phyloP scores from a whole-genome alignment of 2,329 filamentous ascomycete species.

The Aureobasidium namibiae region DNA sequence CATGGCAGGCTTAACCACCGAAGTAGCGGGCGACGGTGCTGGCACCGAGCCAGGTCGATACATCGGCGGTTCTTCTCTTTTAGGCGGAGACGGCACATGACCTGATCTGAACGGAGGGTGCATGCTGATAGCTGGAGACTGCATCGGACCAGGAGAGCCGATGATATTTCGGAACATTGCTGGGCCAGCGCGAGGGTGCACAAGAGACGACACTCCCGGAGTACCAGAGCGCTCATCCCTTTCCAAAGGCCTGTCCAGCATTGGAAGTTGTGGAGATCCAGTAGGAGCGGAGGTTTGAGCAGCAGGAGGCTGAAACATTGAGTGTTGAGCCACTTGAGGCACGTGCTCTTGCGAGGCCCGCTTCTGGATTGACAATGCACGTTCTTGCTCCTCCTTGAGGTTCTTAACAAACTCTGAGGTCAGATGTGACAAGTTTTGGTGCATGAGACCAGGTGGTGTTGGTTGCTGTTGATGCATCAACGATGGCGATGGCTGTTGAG shows the following conservation, averaged over 20 bases:
- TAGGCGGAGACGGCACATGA: constrained; percentile 23
- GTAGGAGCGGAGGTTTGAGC: background rate
- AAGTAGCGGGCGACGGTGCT: constrained; percentile 17
- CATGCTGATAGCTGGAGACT: constrained; percentile 9
- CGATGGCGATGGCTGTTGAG: background rate
- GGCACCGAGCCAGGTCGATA: constrained; percentile 23
- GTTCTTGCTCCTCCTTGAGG: constrained; percentile 25
- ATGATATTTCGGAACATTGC: constrained; percentile 15
- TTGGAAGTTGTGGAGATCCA: constrained; percentile 4
- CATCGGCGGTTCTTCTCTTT: constrained; percentile 19
- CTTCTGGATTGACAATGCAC: constrained; percentile 22
- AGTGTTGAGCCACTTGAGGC: constrained; percentile 12
- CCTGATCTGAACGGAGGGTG: constrained; percentile 14
- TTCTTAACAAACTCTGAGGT: constrained; percentile 16
- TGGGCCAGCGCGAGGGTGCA: constrained; percentile 6
- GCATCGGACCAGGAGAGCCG: constrained; percentile 14
- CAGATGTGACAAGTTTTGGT: constrained; percentile 13
- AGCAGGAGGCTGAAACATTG: constrained; percentile 1
- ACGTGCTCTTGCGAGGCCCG: constrained; percentile 16
- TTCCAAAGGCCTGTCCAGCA: constrained; percentile 21
- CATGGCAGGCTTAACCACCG: constrained; percentile 15
- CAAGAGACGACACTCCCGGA: constrained; percentile 19
- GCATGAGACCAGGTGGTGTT: constrained; percentile 16
- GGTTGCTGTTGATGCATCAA: constrained; percentile 14
- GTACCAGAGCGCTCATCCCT: constrained; percentile 24